Evolutionary conservation across 1,284 basidiomycete species (phyloP), one percentile per base, ranked within the genome.

Genomic region (Puccinia hordei): DNA sequence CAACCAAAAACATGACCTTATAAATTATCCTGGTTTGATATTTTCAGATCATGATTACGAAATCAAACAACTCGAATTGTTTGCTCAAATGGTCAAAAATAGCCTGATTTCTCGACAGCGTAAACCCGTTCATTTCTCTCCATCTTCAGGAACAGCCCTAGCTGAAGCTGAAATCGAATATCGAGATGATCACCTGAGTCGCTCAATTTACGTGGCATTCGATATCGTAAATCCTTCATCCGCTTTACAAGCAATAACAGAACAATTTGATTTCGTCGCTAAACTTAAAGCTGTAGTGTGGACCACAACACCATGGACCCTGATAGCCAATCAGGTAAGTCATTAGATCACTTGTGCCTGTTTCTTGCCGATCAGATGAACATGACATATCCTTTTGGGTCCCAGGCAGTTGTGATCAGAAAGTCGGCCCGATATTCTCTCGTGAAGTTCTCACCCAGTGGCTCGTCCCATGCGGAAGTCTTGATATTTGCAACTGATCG

Each of bases 221-320:
- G 87, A 89, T 4, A 85, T 95, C 8, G 81, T 81, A 0, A 63
- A 83, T 35, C 83, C 76, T 1, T 85, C 84, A 65, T 85, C 85
- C 84, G 84, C 85, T 0, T 75, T 82, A 1, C 84, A 57, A 35
- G 83, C 85, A 22, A 85, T 92, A 2, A n/a, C 30, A 30, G 44
- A 46, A 12, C 35, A 46, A n/a, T 41, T 74, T 1, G 59, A 12
- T 46, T 41, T 63, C 51, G 24, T 1, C 4, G 9, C 57, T 24
- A 38, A 30, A 24, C 59, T 61, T 12, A 88, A 89, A 24, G 83
- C 96, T 13, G 87, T 95, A 44, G 92, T 98, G n/a, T 99, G 97
- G 97, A 99, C 96, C 0, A 99, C 97, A 0, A 99, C 96, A 0
- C 94, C 97, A 0, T 99, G 96, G 96, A 98, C 94, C 9, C 87